Conservation (phyloP, 140 eudicot genomes). For the Ambrosia hybrid region DNA sequence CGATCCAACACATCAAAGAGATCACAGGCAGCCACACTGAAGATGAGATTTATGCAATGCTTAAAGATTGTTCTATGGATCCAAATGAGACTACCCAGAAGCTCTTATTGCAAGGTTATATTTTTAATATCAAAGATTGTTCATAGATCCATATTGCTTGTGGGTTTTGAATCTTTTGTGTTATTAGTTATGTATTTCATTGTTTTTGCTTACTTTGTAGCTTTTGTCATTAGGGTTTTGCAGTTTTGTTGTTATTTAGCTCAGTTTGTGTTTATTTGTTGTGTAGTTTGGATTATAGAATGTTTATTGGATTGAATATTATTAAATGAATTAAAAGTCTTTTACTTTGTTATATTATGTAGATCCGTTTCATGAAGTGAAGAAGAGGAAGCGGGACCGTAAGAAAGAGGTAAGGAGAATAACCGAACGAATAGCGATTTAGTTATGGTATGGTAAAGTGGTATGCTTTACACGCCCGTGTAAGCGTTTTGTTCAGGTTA, state of each 20-base stretch:
- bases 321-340: neutral
- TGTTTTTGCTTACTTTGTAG: neutral
- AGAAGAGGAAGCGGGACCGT: slow-evolving; percentile 65
- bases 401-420: slow-evolving; percentile 64
- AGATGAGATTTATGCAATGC: slow-evolving; percentile 80
- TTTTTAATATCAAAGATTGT: neutral
- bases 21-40: slow-evolving; percentile 68
- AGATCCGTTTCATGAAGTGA: slow-evolving; percentile 93
- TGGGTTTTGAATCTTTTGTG: neutral
- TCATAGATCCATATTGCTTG: slow-evolving; percentile 14
- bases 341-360: slow-evolving; percentile 25
- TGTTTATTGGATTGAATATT: slow-evolving; percentile 4
- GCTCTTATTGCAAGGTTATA: slow-evolving; percentile 66
- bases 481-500: neutral
- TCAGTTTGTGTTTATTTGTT: slow-evolving; percentile 9
- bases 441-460: neutral
- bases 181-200: neutral
- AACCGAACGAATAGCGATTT: neutral
- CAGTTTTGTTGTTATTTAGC: slow-evolving; percentile 4
- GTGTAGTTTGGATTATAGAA: neutral
- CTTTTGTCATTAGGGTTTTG: slow-evolving; percentile 25
- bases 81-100: slow-evolving; percentile 78
- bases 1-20: slow-evolving; percentile 87
- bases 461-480: neutral
- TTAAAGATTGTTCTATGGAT: slow-evolving; percentile 83